Conservation (phyloP, 2,329 filamentous ascomycete genomes). For the Pyrenophora teres region DNA sequence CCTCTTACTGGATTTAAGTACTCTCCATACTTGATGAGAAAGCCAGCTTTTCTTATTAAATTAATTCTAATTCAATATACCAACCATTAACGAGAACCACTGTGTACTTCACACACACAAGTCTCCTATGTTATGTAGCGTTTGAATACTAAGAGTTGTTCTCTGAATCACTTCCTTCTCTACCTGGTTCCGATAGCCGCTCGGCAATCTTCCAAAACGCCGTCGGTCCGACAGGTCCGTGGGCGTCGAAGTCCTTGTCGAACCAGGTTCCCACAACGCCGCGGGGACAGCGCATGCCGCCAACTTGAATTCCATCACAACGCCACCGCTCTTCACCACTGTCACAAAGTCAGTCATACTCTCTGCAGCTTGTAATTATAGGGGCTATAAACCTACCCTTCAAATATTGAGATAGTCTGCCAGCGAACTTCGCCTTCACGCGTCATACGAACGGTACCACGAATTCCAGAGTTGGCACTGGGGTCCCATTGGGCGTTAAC, state of each 20-base stretch:
- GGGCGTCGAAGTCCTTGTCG: conserved; percentile 69
- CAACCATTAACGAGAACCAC: no score
- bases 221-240: conserved; percentile 74
- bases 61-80: no score
- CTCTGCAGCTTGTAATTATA: background rate
- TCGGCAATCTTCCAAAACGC: conserved; percentile 78
- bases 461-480: conserved; percentile 68
- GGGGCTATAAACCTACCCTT: conserved; percentile 46
- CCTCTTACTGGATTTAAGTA: no score
- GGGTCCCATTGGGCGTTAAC: conserved; percentile 69
- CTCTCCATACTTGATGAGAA: no score
- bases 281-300: conserved; percentile 66
- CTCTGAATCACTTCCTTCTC: conserved; percentile 14
- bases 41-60: no score
- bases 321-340: conserved; percentile 72
- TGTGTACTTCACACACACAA: no score
- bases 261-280: conserved; percentile 80
- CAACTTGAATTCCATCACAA: conserved; percentile 77
- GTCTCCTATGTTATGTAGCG: no score
- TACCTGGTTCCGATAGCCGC: conserved; percentile 6
- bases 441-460: conserved; percentile 69
- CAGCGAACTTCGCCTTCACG: conserved; percentile 73
- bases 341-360: conserved; percentile 36
- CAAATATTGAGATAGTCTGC: conserved; percentile 70
- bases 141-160: background rate